Evolutionary conservation across 352 stramenopile genomes (phyloP).

Genomic region (Globisporangium nodosum): DNA sequence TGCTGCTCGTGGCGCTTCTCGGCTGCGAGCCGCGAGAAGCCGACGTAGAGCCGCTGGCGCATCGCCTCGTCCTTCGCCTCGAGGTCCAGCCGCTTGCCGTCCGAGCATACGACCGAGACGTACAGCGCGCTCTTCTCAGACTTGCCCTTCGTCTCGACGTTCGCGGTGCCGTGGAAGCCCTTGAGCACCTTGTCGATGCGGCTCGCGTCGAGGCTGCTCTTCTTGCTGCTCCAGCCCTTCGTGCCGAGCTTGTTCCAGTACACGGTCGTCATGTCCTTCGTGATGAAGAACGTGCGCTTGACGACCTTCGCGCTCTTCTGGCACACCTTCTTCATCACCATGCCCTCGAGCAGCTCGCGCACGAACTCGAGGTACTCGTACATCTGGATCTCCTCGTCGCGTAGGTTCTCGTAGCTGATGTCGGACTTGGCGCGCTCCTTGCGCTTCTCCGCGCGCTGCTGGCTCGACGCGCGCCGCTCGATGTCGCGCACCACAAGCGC

Average conservation of each 20-base stretch:
- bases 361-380: conserved; percentile 77
- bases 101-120: conserved; percentile 37
- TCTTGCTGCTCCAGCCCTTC: conserved; percentile 37
- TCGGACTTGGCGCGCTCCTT: conserved; percentile 40
- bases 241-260: conserved; percentile 53
- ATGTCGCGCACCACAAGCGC: conserved; percentile 26
- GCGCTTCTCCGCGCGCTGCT: conserved; percentile 40
- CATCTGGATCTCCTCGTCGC: conserved; percentile 53
- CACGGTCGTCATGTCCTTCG: conserved; percentile 32
- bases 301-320: conserved; percentile 56
- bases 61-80: conserved; percentile 41
- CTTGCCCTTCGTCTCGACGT: conserved; percentile 20
- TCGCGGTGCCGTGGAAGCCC: conserved; percentile 30
- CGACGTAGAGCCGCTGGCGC: conserved; percentile 39
- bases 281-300: conserved; percentile 55
- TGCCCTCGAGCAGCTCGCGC: conserved; percentile 47
- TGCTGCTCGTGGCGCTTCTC: conserved; percentile 30
- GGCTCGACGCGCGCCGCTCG: conserved; percentile 37
- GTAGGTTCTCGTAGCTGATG: conserved; percentile 56
- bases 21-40: conserved; percentile 41
- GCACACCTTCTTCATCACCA: conserved; percentile 59
- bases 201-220: conserved; percentile 38
- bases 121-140: conserved; percentile 29
- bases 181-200: conserved; percentile 45
- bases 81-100: conserved; percentile 46